These are phyloP conservation scores for Cylindrotheca closterium DNA, from an alignment of 108 stramenopile genomes.

Conservation along the genomic window DNA sequence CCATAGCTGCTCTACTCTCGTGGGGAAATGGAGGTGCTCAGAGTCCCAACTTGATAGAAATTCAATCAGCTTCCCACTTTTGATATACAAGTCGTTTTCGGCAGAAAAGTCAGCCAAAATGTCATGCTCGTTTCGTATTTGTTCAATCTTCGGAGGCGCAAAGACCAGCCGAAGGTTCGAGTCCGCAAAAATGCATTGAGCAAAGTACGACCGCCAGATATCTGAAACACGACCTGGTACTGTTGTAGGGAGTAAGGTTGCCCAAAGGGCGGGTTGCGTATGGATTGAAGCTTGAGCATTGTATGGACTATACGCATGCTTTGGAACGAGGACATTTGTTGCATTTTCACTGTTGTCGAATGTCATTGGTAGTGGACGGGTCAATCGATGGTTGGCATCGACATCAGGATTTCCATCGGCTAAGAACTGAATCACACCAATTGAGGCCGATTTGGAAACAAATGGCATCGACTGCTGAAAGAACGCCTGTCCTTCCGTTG, in stretches of 20 bases:
- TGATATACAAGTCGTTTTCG: constrained; percentile 49
- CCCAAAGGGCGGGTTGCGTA: constrained; percentile 41
- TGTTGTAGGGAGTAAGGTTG: constrained; percentile 47
- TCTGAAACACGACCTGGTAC: constrained; percentile 58
- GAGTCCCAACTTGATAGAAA: constrained; percentile 34
- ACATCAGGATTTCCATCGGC: too few relatives aligned
- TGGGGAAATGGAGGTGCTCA: constrained; percentile 5
- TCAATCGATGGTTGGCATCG: constrained; percentile 65
- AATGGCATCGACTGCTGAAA: too few relatives aligned
- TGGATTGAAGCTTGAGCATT: constrained; percentile 70
- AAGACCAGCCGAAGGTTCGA: constrained; percentile 28
- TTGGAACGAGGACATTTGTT: constrained; percentile 13
- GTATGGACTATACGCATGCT: constrained; percentile 36
- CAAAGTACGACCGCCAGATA: constrained; percentile 67
- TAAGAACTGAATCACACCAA: too few relatives aligned
- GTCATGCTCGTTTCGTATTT: constrained; percentile 46
- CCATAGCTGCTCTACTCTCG: constrained; percentile 32
- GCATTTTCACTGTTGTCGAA: constrained; percentile 12
- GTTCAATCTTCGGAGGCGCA: constrained; percentile 35
- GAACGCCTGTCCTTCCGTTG: constrained; percentile 8
- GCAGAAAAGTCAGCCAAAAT: constrained; percentile 57
- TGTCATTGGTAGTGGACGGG: constrained; percentile 28
- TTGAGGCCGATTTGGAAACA: too few relatives aligned
- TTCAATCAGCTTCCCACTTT: constrained; percentile 29
- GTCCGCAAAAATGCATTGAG: constrained; percentile 37